Evolutionary conservation across 2,329 filamentous ascomycete species (phyloP).

Genomic region (Colletotrichum shisoi): DNA sequence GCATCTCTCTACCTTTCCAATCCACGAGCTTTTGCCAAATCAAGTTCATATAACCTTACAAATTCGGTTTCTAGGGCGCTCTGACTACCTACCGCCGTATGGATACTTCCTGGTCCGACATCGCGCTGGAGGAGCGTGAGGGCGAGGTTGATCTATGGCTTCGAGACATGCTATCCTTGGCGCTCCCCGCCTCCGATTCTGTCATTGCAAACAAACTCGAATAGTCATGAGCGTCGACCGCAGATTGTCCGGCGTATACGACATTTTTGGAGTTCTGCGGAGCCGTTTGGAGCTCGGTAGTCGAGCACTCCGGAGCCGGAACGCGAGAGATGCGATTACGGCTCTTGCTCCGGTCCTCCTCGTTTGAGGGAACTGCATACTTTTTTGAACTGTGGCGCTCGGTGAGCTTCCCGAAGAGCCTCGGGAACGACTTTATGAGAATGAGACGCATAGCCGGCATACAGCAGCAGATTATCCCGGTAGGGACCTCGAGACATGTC

Average conservation of each 20-base stretch:
- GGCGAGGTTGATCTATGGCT: slow-evolving; percentile 24
- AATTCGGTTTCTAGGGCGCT: not conserved
- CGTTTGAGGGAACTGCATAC: slow-evolving; percentile 16
- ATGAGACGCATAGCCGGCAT: slow-evolving; percentile 34
- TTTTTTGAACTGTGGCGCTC: slow-evolving; percentile 12
- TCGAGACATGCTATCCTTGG: slow-evolving; percentile 11
- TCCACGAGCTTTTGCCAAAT: too few species aligned
- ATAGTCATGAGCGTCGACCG: slow-evolving; percentile 16
- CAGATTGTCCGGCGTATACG: slow-evolving; percentile 13
- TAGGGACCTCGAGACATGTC: slow-evolving; percentile 33
- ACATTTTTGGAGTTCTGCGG: not conserved
- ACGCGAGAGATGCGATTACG: slow-evolving; percentile 8
- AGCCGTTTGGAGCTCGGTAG: slow-evolving; percentile 10
- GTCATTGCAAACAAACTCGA: slow-evolving; percentile 16
- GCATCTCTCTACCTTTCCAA: not conserved
- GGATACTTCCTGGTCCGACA: slow-evolving; percentile 11
- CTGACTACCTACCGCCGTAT: slow-evolving; percentile 15
- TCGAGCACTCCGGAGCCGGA: slow-evolving; percentile 1
- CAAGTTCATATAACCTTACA: not conserved
- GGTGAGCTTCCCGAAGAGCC: slow-evolving; percentile 27
- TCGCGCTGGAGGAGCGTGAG: slow-evolving; percentile 18
- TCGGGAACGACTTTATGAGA: slow-evolving; percentile 31
- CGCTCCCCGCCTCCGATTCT: slow-evolving; percentile 23
- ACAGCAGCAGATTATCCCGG: slow-evolving; percentile 34
- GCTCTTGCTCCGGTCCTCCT: not conserved